Evolutionary conservation across 495 filamentous ascomycete species (phyloP).

Genomic region (Aspergillus mulundensis): DNA sequence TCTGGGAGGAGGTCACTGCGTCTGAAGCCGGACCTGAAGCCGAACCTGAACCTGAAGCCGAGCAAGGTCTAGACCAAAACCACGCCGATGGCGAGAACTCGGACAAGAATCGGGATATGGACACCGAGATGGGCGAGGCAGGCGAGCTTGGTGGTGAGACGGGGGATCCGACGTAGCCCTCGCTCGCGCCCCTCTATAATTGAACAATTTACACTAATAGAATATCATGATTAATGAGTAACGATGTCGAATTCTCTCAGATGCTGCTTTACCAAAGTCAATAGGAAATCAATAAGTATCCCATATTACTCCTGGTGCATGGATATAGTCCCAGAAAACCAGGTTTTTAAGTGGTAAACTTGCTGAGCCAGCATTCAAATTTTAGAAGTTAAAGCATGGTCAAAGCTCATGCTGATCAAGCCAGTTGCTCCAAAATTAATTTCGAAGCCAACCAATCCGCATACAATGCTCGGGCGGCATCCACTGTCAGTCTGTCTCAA

Average conservation of each 20-base stretch:
- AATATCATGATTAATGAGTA: background rate
- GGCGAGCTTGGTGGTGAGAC: background rate
- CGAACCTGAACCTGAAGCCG: background rate
- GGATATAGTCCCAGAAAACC: background rate
- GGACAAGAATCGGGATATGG: slow-evolving; percentile 3
- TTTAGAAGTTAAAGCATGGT: background rate
- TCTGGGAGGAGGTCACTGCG: slow-evolving; percentile 60
- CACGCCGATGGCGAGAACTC: background rate
- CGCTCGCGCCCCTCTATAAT: no score
- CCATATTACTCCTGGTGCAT: no score
- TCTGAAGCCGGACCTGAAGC: background rate
- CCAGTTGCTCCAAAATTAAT: no score
- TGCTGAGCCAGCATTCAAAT: background rate
- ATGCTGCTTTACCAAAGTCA: background rate
- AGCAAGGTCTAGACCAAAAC: background rate
- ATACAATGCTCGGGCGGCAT: no score
- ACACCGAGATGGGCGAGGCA: slow-evolving; percentile 23
- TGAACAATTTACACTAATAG: no score
- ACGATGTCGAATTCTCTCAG: background rate
- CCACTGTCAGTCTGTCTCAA: no score
- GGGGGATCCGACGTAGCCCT: background rate
- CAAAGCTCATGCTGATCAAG: no score
- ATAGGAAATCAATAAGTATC: no score
- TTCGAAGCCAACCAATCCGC: background rate
- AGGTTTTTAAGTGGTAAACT: no score